Evolutionary conservation across 2,329 filamentous ascomycete species (phyloP).

Genomic region (Aspergillus sclerotialis): DNA sequence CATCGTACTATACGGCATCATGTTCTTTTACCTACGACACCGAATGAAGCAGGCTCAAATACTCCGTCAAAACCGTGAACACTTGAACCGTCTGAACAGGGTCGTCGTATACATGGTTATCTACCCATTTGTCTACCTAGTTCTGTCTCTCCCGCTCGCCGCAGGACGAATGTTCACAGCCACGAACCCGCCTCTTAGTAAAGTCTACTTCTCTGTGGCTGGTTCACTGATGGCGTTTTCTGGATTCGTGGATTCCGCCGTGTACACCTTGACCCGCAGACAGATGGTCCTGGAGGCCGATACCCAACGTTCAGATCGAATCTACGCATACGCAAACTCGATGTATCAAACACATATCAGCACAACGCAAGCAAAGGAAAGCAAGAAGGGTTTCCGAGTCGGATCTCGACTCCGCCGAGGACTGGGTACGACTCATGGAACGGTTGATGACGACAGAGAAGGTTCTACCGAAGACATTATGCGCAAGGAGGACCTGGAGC

Average conservation of each 20-base stretch:
- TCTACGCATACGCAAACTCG: slow-evolving; percentile 23
- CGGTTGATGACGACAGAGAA: slow-evolving; percentile 23
- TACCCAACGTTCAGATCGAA: slow-evolving; percentile 18
- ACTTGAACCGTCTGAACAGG: slow-evolving; percentile 28
- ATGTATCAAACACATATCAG: slow-evolving; percentile 21
- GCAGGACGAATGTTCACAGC: slow-evolving; percentile 36
- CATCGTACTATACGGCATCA: slow-evolving; percentile 41
- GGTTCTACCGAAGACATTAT: slow-evolving; percentile 41
- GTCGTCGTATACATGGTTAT: slow-evolving; percentile 41
- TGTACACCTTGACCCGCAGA: slow-evolving; percentile 51
- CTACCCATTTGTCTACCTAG: slow-evolving; percentile 47
- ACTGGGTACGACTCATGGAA: slow-evolving; percentile 11
- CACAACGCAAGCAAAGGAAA: slow-evolving; percentile 10
- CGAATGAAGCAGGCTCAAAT: slow-evolving; percentile 31
- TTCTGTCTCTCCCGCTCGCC: slow-evolving; percentile 57
- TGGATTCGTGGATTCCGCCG: slow-evolving; percentile 51
- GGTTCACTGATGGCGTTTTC: slow-evolving; percentile 51
- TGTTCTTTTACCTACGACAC: slow-evolving; percentile 42
- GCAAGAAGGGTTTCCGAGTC: slow-evolving; percentile 6
- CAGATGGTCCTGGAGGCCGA: slow-evolving; percentile 48
- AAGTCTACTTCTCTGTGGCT: slow-evolving; percentile 43
- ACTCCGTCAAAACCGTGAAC: slow-evolving; percentile 25
- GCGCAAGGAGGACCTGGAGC: slow-evolving; percentile 23
- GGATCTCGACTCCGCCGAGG: slow-evolving; percentile 16
- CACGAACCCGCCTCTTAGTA: slow-evolving; percentile 23